Evolutionary conservation across 306 rosid genomes (phyloP).

Genomic region (Castanea sativa): DNA sequence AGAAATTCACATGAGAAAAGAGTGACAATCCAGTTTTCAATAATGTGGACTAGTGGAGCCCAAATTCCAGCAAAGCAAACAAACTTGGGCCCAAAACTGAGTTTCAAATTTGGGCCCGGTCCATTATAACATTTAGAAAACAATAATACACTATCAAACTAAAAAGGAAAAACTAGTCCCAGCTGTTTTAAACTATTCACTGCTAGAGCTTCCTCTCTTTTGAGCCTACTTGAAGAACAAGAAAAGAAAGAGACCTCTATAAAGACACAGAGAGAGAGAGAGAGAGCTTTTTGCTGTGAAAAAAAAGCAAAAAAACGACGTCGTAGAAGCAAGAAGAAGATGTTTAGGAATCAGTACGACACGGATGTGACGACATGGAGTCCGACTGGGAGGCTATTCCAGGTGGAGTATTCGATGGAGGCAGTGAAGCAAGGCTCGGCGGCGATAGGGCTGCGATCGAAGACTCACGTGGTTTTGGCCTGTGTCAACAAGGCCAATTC

Average conservation of each 20-base stretch:
- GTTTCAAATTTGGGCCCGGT: not conserved
- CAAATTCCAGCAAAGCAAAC: no score
- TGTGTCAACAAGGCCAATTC: slow-evolving; percentile 92
- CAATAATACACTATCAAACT: not conserved
- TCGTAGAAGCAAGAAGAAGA: slow-evolving; percentile 21
- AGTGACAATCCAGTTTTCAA: no score
- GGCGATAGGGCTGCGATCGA: slow-evolving; percentile 96
- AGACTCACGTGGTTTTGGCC: slow-evolving; percentile 82
- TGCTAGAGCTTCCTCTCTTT: not conserved
- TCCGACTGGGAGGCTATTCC: slow-evolving; percentile 88
- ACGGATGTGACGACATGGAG: slow-evolving; percentile 96
- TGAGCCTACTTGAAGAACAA: slow-evolving; percentile 31
- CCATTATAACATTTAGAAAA: not conserved
- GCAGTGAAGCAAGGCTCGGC: slow-evolving; percentile 97
- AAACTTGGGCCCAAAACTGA: no score
- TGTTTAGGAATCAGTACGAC: slow-evolving; percentile 90
- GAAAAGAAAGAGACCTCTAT: slow-evolving; percentile 13
- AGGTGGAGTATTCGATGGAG: slow-evolving; percentile 99
- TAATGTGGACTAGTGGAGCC: no score
- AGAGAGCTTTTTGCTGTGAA: not conserved
- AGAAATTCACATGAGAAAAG: no score
- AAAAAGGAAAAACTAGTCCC: not conserved
- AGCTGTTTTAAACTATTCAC: not conserved
- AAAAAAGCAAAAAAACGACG: not conserved
- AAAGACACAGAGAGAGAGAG: not conserved